Base-by-base conservation (phyloP, 2,329 filamentous ascomycete genomes). In the Fusarium verrucosum region DNA sequence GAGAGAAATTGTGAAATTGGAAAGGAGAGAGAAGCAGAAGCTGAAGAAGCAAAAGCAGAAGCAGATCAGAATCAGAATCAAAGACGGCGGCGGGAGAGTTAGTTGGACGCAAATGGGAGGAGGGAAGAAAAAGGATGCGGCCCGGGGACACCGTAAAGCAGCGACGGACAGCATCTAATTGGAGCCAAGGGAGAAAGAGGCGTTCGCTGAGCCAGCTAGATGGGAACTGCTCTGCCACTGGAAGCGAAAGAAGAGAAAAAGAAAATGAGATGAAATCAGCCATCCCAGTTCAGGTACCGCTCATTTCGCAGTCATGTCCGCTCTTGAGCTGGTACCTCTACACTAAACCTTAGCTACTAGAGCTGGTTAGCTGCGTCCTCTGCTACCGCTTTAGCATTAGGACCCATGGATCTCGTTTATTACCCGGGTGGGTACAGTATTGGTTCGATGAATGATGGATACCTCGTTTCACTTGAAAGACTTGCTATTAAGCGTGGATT, bases 131-230 rank as follows among this genome's bases (percentile, higher is more conserved):
- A 57, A 57, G 23, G 38, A 58, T 54, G 42, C 50, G 53, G 58
- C 55, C n/a, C 61, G 66, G 69, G 58, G 59, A 70, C 59, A 65
- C 69, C 65, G 58, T 53, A 40, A 55, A 36, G 22, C 36, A 50
- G 46, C 43, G 36, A 25, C 40, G 32, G 36, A 25, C 40, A 28
- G 50, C 17, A 22, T 42, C 28, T 65, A 54, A 69, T 69, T 69
- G 59, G 66, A 37, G 43, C 49, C 17, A 30, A 55, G 28, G 26
- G 22, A 36, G 30, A 35, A 59, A 59, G 58, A 55, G 63, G 55
- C 50, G 55, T 57, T 50, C 47, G 40, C 49, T 47, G 61, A 58
- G 40, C 44, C 57, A 64, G 57, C 42, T 35, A 56, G 57, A 61
- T 56, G 56, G 58, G 46, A 60, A 58, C 35, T 58, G 53, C 50